Percentiles rank a stretch among this genome's conserved stretches.
These are phyloP conservation scores for Lactarius pseudohatsudake DNA, from an alignment of 768 basidiomycete species.

Conservation along the genomic window DNA sequence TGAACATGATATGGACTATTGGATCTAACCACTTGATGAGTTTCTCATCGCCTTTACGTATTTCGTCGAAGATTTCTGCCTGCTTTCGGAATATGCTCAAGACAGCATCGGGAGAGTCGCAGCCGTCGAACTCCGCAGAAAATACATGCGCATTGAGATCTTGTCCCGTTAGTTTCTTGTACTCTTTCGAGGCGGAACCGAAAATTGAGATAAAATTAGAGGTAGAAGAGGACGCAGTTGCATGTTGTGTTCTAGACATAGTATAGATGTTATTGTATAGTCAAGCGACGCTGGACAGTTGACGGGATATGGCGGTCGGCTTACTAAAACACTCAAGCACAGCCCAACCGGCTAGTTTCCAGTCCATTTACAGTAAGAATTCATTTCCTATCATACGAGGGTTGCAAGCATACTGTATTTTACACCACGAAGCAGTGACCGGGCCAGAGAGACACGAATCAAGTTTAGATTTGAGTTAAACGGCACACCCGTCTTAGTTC, in stretches of 20 bases:
- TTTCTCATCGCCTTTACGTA: not conserved
- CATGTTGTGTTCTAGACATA: not conserved
- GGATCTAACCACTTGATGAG: not conserved
- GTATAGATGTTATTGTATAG: not conserved
- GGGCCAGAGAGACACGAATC: no score
- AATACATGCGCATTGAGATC: not conserved
- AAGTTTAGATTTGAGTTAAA: no score
- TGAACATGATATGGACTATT: not conserved
- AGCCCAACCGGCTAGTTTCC: no score
- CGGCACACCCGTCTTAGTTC: not conserved
- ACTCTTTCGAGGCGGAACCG: not conserved
- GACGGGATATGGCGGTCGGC: no score
- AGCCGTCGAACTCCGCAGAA: not conserved
- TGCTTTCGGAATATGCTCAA: not conserved
- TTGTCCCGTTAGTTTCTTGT: not conserved
- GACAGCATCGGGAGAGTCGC: not conserved
- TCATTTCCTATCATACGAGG: no score
- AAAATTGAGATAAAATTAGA: not conserved
- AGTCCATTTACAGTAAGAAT: no score
- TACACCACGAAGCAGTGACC: no score
- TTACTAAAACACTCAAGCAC: no score
- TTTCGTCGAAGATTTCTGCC: not conserved
- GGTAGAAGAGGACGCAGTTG: not conserved
- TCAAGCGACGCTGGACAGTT: not conserved
- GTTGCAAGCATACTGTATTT: no score